These are phyloP conservation scores for Populus trichocarpa DNA, from an alignment of 441 rosid genomes.

Conservation along the genomic window DNA sequence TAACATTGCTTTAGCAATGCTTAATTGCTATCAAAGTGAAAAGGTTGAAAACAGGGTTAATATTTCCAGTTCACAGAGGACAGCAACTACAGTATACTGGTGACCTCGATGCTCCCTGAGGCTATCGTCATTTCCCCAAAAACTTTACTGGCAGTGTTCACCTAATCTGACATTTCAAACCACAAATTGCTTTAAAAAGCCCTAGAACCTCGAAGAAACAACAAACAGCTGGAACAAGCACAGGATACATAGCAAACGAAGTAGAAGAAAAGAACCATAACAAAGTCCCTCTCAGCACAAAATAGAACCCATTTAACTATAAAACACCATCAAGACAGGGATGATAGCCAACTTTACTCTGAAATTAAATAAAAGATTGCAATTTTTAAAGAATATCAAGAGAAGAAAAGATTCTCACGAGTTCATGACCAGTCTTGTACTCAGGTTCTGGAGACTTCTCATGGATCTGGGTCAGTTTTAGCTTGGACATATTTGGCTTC, in stretches of 20 bases:
- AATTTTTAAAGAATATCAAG: background rate
- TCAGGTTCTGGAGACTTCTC: conserved; percentile 27
- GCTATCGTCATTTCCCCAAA: background rate
- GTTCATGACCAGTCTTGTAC: conserved; percentile 14
- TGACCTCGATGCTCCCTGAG: background rate
- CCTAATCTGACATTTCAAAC: background rate
- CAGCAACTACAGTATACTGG: background rate
- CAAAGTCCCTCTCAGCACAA: conserved; percentile 1
- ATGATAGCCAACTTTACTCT: background rate
- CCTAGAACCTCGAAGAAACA: background rate
- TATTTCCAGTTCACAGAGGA: background rate
- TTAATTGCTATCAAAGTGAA: background rate
- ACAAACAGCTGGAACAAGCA: background rate
- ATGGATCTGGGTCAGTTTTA: conserved; percentile 30
- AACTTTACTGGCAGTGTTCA: background rate
- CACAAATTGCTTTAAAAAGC: background rate
- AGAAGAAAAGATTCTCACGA: conserved; percentile 19
- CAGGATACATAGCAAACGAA: background rate
- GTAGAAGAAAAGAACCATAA: background rate
- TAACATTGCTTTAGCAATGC: background rate
- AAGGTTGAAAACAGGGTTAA: background rate
- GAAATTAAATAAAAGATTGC: background rate
- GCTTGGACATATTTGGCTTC: conserved; percentile 27
- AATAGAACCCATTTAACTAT: background rate
- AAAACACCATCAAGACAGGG: conserved; percentile 1